Percentiles rank a stretch among this genome's conserved stretches.
Evolutionary conservation across 257 asterid genomes (phyloP).

Genomic region (Nyctanthes arbortristis): DNA sequence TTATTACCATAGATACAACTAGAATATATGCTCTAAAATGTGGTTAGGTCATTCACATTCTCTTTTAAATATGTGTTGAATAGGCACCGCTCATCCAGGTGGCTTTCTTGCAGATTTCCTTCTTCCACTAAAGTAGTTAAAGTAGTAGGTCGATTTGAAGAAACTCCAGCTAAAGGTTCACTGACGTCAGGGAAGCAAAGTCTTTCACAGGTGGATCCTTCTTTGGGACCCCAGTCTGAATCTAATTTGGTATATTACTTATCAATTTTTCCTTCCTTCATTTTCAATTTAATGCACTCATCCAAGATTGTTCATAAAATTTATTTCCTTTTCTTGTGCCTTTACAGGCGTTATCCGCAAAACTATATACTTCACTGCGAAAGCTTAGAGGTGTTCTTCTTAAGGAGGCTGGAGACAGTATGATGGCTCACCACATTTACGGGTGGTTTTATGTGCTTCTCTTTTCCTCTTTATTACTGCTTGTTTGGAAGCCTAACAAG

Average conservation of each 20-base stretch:
- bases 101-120: constrained; percentile 59
- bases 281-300: constrained; percentile 14
- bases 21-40: not conserved
- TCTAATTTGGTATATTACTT: constrained; percentile 52
- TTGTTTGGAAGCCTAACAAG: not conserved
- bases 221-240: constrained; percentile 52
- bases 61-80: constrained; percentile 3
- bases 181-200: constrained; percentile 49
- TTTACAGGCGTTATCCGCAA: constrained; percentile 63
- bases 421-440: constrained; percentile 67
- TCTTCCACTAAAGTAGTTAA: constrained; percentile 54
- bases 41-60: not conserved
- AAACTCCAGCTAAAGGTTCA: constrained; percentile 77
- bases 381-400: constrained; percentile 56
- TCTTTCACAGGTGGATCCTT: constrained; percentile 36
- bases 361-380: constrained; percentile 58
- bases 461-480: not conserved
- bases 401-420: constrained; percentile 66
- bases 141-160: constrained; percentile 48
- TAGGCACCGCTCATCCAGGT: constrained; percentile 8
- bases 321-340: constrained; percentile 13
- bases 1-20: constrained; percentile 4
- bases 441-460: constrained; percentile 40
- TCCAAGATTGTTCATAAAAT: not conserved
- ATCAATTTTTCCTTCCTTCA: constrained; percentile 11